Conservation (phyloP, 2,329 filamentous ascomycete genomes). For the Pleoardoris graminearum region DNA sequence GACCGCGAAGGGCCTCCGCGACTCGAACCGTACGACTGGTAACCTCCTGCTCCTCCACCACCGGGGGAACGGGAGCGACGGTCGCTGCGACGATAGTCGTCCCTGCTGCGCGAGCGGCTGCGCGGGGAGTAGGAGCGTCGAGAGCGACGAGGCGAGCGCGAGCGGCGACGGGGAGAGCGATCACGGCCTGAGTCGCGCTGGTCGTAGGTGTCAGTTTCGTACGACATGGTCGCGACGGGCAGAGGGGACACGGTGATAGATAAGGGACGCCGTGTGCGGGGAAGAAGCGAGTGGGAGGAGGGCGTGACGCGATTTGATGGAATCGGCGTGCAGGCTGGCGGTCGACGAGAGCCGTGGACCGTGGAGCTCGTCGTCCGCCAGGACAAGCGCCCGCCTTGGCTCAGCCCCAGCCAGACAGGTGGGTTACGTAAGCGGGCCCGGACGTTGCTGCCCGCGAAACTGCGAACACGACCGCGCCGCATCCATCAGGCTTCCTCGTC, state of each 20-base stretch:
- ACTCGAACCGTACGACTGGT: slow-evolving; percentile 61
- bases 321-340: slow-evolving; percentile 18
- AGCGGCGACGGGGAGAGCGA: slow-evolving; percentile 71
- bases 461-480: slow-evolving; percentile 4
- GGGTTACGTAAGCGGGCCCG: slow-evolving; percentile 10
- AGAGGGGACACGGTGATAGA: slow-evolving; percentile 1
- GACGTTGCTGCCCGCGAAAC: slow-evolving; percentile 11
- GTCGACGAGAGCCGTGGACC: slow-evolving; percentile 21
- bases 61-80: slow-evolving; percentile 76
- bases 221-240: slow-evolving; percentile 34
- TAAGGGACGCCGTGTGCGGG: slow-evolving; percentile 4
- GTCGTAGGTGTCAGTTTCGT: slow-evolving; percentile 44
- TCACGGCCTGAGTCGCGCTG: slow-evolving; percentile 37
- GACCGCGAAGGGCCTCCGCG: slow-evolving; percentile 58
- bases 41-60: slow-evolving; percentile 72
- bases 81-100: slow-evolving; percentile 51
- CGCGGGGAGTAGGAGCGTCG: slow-evolving; percentile 67
- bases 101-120: slow-evolving; percentile 78
- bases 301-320: slow-evolving; percentile 29
- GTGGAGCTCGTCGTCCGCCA: slow-evolving; percentile 21
- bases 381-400: slow-evolving; percentile 4
- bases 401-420: neutral
- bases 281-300: slow-evolving; percentile 19
- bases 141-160: slow-evolving; percentile 51
- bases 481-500: neutral